phyloP scores from a whole-genome alignment of 768 basidiomycete species.

The Lepiota venenata region DNA sequence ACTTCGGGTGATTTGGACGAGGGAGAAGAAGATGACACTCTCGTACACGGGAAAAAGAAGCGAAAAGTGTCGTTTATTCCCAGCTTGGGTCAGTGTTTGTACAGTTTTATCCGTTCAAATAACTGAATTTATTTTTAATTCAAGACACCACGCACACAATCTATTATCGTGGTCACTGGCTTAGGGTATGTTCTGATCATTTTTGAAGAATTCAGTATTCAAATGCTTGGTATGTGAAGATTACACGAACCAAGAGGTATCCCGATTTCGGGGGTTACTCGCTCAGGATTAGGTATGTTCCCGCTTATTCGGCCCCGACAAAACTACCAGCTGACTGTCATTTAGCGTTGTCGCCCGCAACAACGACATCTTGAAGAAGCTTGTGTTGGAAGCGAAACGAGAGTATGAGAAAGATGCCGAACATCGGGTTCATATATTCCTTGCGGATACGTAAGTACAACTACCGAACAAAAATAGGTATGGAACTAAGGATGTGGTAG shows the following conservation, averaged over 20 bases:
- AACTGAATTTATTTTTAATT: constrained; percentile 7
- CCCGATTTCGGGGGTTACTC: constrained; percentile 72
- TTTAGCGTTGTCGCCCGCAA: constrained; percentile 81
- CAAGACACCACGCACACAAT: constrained; percentile 86
- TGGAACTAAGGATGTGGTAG: constrained; percentile 29
- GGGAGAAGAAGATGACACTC: constrained; percentile 60
- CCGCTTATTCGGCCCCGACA: constrained; percentile 1
- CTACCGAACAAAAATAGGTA: constrained; percentile 6
- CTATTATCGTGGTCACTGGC: constrained; percentile 88
- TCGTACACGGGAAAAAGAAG: constrained; percentile 68
- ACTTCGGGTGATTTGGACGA: constrained; percentile 79
- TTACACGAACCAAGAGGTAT: constrained; percentile 76
- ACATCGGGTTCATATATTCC: constrained; percentile 85
- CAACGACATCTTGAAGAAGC: constrained; percentile 83
- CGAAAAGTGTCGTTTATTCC: constrained; percentile 85
- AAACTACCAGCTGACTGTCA: constrained; percentile 12
- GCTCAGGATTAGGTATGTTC: constrained; percentile 72
- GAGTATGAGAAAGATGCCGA: constrained; percentile 91
- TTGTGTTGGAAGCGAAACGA: constrained; percentile 83
- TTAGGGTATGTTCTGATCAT: constrained; percentile 51
- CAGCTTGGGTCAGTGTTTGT: constrained; percentile 54
- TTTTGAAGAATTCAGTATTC: constrained; percentile 14
- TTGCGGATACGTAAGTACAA: constrained; percentile 78
- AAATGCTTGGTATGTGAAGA: constrained; percentile 37
- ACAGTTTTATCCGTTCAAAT: constrained; percentile 14